Conservation (phyloP, 1,284 basidiomycete genomes). For the Phaffia rhodozyma region DNA sequence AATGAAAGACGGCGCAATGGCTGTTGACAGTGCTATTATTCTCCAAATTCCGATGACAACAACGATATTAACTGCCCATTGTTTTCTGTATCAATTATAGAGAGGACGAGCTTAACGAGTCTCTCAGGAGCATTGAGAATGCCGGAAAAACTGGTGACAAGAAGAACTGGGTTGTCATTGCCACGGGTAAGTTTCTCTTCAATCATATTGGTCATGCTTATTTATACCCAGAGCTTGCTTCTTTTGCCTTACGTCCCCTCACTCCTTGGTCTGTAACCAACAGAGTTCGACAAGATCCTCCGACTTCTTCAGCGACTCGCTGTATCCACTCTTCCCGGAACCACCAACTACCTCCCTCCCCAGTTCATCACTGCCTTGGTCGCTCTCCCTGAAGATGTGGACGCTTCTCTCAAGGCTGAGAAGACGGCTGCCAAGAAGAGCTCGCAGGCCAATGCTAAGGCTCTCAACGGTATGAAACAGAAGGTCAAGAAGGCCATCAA, state of each 20-base stretch:
- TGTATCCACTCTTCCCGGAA: constrained; percentile 39
- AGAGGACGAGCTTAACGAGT: constrained; percentile 42
- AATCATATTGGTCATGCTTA: constrained; percentile 18
- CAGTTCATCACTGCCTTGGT: constrained; percentile 70
- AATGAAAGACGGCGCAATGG: not conserved
- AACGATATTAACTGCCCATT: not conserved
- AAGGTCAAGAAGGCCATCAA: constrained; percentile 85
- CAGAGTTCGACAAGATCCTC: constrained; percentile 91
- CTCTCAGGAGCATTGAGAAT: constrained; percentile 84
- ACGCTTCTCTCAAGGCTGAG: constrained; percentile 62
- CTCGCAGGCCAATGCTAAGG: constrained; percentile 88
- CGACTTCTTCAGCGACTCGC: constrained; percentile 74
- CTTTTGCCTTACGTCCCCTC: not conserved
- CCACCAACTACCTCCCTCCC: constrained; percentile 75
- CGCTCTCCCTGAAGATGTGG: constrained; percentile 66
- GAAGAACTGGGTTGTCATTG: constrained; percentile 91
- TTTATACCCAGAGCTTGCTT: constrained; percentile 2
- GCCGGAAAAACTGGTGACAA: constrained; percentile 62
- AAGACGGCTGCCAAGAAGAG: constrained; percentile 89
- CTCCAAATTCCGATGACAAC: not conserved
- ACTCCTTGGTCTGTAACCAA: not conserved
- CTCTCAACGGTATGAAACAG: constrained; percentile 92
- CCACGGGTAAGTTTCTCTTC: constrained; percentile 48
- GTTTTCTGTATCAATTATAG: constrained; percentile 16
- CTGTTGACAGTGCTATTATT: not conserved